A percentile compares a stretch with the other conserved stretches of the same genome.
phyloP scores from a whole-genome alignment of 495 filamentous ascomycete genomes.

The Letharia columbiana region DNA sequence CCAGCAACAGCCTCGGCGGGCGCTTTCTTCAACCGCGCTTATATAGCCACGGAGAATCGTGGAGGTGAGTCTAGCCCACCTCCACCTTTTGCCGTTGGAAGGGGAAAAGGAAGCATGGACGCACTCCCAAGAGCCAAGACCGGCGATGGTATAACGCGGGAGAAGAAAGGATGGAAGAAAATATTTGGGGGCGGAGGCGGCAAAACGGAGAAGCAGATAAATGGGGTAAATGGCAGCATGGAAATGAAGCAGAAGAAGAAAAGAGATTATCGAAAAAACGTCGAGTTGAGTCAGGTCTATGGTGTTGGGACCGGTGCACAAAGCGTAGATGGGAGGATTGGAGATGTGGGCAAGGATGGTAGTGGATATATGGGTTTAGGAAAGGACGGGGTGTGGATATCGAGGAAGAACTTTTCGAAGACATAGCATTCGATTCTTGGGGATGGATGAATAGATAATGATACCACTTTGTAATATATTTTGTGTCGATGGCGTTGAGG shows the following conservation, averaged over 20 bases:
- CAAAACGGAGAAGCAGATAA: slow-evolving; percentile 3
- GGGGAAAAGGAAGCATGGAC: slow-evolving; percentile 11
- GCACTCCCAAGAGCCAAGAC: slow-evolving; percentile 5
- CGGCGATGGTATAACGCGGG: slow-evolving; percentile 5
- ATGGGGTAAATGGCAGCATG: slow-evolving; percentile 4
- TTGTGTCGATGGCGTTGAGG: neutral
- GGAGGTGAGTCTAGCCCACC: slow-evolving; percentile 4
- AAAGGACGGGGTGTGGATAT: slow-evolving; percentile 27
- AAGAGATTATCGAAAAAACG: slow-evolving; percentile 1
- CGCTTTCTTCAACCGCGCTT: slow-evolving; percentile 10
- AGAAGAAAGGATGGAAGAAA: slow-evolving; percentile 24
- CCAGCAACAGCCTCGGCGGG: neutral
- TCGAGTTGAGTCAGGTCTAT: slow-evolving; percentile 17
- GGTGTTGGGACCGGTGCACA: slow-evolving; percentile 2
- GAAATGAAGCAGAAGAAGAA: slow-evolving; percentile 20
- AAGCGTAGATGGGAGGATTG: slow-evolving; percentile 4
- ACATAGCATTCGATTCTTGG: slow-evolving; percentile 7
- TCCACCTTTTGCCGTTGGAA: slow-evolving; percentile 16
- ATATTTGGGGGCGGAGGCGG: slow-evolving; percentile 19
- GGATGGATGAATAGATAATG: neutral
- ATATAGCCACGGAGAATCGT: neutral
- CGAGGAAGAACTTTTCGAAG: slow-evolving; percentile 25
- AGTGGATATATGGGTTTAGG: slow-evolving; percentile 24
- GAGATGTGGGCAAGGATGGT: slow-evolving; percentile 9
- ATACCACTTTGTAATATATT: slow-evolving; percentile 2